Percentiles rank a stretch among this genome's conserved stretches.
phyloP scores from a whole-genome alignment of 2,329 filamentous ascomycete genomes.

The Dothideomycetes sp. region DNA sequence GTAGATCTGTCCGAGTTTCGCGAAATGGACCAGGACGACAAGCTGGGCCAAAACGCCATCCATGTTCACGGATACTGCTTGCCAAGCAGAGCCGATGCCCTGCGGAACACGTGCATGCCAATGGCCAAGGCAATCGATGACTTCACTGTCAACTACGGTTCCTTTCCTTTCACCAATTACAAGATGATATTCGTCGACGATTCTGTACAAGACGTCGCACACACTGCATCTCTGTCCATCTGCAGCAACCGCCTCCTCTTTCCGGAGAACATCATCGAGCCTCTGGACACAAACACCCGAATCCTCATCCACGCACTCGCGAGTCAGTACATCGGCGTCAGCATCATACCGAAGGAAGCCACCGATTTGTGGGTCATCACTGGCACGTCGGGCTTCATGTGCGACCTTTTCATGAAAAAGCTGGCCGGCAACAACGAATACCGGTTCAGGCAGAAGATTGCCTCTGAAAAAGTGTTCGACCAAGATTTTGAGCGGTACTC shows the following conservation, averaged over 20 bases:
- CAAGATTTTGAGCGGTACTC: constrained; percentile 74
- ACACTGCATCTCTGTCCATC: constrained; percentile 74
- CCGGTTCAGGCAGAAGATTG: constrained; percentile 74
- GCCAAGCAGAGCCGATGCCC: constrained; percentile 68
- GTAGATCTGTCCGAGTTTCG: constrained; percentile 83
- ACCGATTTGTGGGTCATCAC: constrained; percentile 81
- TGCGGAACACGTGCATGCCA: constrained; percentile 77
- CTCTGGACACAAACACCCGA: constrained; percentile 69
- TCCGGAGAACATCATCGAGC: constrained; percentile 74
- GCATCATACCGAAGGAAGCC: constrained; percentile 72
- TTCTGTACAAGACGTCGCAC: constrained; percentile 60
- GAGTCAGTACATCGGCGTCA: constrained; percentile 89
- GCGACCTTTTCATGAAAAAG: constrained; percentile 81
- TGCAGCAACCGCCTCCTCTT: constrained; percentile 81
- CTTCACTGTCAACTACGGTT: constrained; percentile 77
- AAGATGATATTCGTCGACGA: constrained; percentile 94
- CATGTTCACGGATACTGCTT: constrained; percentile 88
- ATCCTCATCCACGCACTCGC: constrained; percentile 74
- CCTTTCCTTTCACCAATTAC: constrained; percentile 85
- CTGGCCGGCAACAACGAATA: constrained; percentile 94
- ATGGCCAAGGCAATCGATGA: constrained; percentile 81
- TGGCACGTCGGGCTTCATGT: constrained; percentile 89
- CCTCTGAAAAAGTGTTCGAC: constrained; percentile 72
- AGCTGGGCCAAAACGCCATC: constrained; percentile 76
- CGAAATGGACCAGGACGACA: constrained; percentile 83